Evolutionary conservation across 2,329 filamentous ascomycete species (phyloP), one percentile per base, ranked within the genome.

Genomic region (Colletotrichum chrysophilum): DNA sequence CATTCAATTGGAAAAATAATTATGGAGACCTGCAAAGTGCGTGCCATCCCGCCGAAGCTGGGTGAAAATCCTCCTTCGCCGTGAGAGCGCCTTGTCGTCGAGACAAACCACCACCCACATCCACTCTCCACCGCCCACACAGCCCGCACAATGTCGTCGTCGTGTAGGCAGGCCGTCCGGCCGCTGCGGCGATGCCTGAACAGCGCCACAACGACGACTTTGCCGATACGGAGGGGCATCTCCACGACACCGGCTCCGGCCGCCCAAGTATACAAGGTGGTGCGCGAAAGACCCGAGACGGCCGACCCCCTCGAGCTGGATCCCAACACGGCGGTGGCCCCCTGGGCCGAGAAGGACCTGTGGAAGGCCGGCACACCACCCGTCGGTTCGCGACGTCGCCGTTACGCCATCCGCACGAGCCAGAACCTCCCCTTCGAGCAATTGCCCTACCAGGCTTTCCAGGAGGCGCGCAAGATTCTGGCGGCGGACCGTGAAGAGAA

Each of bases 361-460:
- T 87, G 96, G 81, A 91, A 91, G 82, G 87, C 90, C 78, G 93
- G 94, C 70, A 89, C 92, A 60, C 89, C 91, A 77, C 95, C 95
- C 68, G 88, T 98, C 80, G 96, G 96, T 66, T 98, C 96, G 61
- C 93, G 96, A 80, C 92, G 96, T 88, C 93, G 96, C 77, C 93
- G 96, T 83, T 91, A 92, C 32, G 94, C 94, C 32, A 84, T 96
- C 76, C 92, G 89, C 81, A 91, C 87, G 80, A 90, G 87, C 48
- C 86, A 89, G 77, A 90, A 93, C 80, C 87, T 98, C 66, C 95
- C 96, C 30, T 98, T 99, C 83, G 95, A 98, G 87, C 94, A 96
- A 83, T 88, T 99, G 79, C 97, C 97, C 21, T 99, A 97, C 87
- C 96, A 98, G 89, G 97, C 95, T 86, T 99, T 98, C 88, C 97